Conservation (phyloP, 1,139 yeast genomes). For the Debaryomyces singareniensis region DNA sequence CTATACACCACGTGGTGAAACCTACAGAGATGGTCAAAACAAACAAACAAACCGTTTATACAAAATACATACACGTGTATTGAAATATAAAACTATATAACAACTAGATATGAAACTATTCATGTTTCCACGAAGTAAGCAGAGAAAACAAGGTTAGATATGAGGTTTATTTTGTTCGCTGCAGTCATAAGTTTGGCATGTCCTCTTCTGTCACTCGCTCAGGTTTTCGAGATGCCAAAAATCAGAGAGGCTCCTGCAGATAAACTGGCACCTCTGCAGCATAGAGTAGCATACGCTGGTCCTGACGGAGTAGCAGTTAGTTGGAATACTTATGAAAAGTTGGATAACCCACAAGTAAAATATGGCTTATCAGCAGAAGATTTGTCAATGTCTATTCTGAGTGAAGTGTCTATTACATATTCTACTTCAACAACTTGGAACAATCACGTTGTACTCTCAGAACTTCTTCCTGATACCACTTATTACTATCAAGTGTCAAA, state of each 20-base stretch:
- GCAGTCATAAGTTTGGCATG: no score
- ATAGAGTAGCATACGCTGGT: constrained; percentile 6
- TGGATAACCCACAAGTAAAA: constrained; percentile 5
- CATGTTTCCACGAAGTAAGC: no score
- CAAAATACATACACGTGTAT: no score
- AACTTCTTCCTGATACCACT: constrained; percentile 6
- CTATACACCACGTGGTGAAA: no score
- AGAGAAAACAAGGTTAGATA: no score
- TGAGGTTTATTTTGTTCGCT: no score
- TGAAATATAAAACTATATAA: no score
- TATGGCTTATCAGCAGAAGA: constrained; percentile 4
- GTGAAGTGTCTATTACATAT: constrained; percentile 5
- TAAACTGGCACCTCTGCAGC: constrained; percentile 5
- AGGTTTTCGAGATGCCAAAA: constrained; percentile 2
- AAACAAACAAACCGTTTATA: no score
- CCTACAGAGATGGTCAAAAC: no score
- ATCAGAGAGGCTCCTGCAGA: constrained; percentile 2
- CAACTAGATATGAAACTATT: no score
- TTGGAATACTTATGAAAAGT: constrained; percentile 6
- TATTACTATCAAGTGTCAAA: constrained; percentile 7
- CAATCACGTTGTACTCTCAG: constrained; percentile 5
- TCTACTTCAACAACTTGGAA: constrained; percentile 6
- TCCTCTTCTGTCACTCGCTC: no score
- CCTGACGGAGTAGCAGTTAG: constrained; percentile 5
- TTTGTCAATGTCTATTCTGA: constrained; percentile 3